Conservation (phyloP, 1,284 basidiomycete species). For the Sparassis latifolia region DNA sequence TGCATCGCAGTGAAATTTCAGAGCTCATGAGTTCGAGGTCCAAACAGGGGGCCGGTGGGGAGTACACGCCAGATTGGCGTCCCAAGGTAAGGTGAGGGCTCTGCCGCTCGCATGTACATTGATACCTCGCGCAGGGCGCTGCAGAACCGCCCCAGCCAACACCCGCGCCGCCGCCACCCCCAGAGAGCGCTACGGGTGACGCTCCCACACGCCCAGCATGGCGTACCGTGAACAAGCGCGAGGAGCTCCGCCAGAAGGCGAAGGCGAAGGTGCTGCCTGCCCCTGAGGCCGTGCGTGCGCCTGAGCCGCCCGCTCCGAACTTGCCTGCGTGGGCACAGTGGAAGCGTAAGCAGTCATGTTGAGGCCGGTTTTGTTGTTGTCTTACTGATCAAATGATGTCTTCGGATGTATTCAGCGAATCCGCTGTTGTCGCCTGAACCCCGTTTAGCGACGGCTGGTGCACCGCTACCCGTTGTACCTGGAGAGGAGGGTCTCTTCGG, state of each 20-base stretch:
- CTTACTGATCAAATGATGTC: constrained; percentile 1
- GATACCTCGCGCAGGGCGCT: background rate
- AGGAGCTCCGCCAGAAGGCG: constrained; percentile 36
- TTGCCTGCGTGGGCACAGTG: constrained; percentile 72
- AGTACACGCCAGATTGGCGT: constrained; percentile 62
- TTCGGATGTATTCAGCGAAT: constrained; percentile 36
- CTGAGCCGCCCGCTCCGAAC: constrained; percentile 41
- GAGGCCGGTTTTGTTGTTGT: background rate
- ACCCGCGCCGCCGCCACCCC: constrained; percentile 20
- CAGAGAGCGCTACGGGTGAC: constrained; percentile 29
- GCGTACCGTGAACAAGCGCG: constrained; percentile 61
- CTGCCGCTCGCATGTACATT: background rate
- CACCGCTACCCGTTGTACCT: constrained; percentile 35
- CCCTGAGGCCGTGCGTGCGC: constrained; percentile 35
- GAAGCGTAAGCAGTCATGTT: constrained; percentile 43
- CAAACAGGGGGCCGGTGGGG: constrained; percentile 64
- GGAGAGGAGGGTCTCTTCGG: constrained; percentile 59
- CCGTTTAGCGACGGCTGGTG: constrained; percentile 23
- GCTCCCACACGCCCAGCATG: constrained; percentile 58
- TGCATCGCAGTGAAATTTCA: constrained; percentile 55
- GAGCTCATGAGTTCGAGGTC: constrained; percentile 72
- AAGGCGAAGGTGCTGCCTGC: constrained; percentile 37
- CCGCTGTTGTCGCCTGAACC: constrained; percentile 46
- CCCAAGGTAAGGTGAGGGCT: constrained; percentile 36
- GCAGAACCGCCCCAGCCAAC: constrained; percentile 14